These are phyloP conservation scores for Diaporthe batatas DNA, from an alignment of 2,329 filamentous ascomycete genomes.

Conservation along the genomic window DNA sequence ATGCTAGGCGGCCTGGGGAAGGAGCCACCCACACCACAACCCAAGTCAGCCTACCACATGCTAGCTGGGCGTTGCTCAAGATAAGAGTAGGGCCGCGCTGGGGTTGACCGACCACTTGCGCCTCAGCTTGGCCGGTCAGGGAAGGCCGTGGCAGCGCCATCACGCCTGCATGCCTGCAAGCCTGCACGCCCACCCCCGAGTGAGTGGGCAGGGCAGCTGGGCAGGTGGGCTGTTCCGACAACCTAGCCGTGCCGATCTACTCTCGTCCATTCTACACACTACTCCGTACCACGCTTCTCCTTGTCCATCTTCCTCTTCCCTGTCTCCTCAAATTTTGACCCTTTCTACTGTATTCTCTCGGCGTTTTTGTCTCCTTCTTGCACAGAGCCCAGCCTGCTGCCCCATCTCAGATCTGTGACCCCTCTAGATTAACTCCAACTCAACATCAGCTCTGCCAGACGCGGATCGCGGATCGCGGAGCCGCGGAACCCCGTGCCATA, in stretches of 20 bases:
- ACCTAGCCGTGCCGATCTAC: conserved; percentile 8
- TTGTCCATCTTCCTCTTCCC: neutral
- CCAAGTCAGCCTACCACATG: neutral
- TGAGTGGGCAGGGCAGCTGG: no score
- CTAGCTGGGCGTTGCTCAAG: conserved; percentile 5
- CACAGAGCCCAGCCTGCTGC: neutral
- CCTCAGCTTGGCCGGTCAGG: conserved; percentile 23
- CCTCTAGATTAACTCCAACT: no score
- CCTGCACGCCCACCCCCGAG: no score
- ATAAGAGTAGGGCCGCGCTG: conserved; percentile 11
- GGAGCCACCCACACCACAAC: conserved; percentile 17
- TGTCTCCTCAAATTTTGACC: neutral
- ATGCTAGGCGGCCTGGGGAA: neutral
- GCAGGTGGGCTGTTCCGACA: conserved; percentile 15
- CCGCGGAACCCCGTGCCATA: neutral
- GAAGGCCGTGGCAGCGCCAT: neutral
- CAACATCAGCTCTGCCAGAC: neutral
- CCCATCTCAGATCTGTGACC: neutral
- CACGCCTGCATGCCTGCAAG: no score
- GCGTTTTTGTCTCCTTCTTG: neutral
- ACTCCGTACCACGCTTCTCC: neutral
- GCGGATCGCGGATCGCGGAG: neutral
- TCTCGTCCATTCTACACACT: neutral
- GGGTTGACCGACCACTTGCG: conserved; percentile 29
- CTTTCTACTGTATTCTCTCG: neutral